Evolutionary conservation across 2,329 filamentous ascomycete species (phyloP), one percentile per base, ranked within the genome.

Genomic region (Ophiognomonia clavigignenti-juglandacearum): DNA sequence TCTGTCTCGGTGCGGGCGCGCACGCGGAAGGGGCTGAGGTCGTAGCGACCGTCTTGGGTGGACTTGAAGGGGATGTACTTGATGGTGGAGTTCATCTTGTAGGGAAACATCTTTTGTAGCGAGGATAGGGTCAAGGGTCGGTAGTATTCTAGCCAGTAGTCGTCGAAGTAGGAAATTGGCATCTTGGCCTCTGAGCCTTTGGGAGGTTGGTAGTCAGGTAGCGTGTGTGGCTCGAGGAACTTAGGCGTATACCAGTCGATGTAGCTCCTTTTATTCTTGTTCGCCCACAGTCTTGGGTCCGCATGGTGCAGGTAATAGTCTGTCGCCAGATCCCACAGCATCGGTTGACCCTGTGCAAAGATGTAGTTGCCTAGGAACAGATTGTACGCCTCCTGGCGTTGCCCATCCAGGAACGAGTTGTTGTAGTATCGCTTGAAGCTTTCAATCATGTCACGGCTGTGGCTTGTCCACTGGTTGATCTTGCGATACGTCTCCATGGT

Each of bases 401-500:
- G 93, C n/a, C 86, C 91, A 64, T 98, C 93, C 8, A 98, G 78
- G 63, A 98, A 98, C 0, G 92, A 59, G 61, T 98, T 98, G 69
- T 97, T 96, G 66, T 98, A 98, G 65, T 97, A 98, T 23, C 93
- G 82, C 65, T 97, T 98, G 73, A 98, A 96, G 64, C 89, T 96
- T 68, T 98, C 93, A 19, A 98, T 91, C 92, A 98, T 97, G 64
- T 98, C 93, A 56, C 93, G 80, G 3, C 92, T 96, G 64, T 96
- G 90, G 58, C 89, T 96, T 20, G 90, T 95, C 93, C 93, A 98
- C 64, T 97, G 92, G 56, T 97, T 97, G 64, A 96, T 95, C 68
- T 97, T 97, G 48, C 93, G 86, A 64, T 98, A 98, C 4, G 93
- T 98, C 55, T 95, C 91, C 91, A 98, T 97, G 0, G 93, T 98